Conservation (phyloP, 495 filamentous ascomycete genomes). For the Aspergillus funiculosus region DNA sequence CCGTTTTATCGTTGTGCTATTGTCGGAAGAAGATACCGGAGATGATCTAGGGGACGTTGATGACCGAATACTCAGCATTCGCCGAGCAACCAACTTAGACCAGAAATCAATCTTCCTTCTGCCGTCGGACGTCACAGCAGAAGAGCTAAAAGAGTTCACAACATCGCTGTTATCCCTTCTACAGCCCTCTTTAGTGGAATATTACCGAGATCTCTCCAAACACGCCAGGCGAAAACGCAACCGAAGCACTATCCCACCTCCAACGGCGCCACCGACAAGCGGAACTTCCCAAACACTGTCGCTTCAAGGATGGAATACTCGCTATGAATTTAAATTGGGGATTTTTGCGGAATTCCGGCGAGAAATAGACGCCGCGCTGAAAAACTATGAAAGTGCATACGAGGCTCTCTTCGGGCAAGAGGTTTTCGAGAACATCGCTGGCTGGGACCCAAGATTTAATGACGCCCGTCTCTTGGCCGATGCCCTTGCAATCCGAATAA, state of each 20-base stretch:
- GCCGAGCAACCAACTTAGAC: constrained; percentile 71
- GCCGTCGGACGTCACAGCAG: constrained; percentile 55
- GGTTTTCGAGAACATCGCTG: constrained; percentile 78
- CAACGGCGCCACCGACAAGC: constrained; percentile 74
- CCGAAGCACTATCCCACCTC: constrained; percentile 65
- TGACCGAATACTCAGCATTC: constrained; percentile 69
- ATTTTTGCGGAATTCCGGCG: constrained; percentile 85
- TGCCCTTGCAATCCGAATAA: constrained; percentile 65
- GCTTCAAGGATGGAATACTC: constrained; percentile 80
- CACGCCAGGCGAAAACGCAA: constrained; percentile 79
- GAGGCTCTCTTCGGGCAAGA: constrained; percentile 73
- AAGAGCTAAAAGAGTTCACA: constrained; percentile 59
- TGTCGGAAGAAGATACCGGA: constrained; percentile 60
- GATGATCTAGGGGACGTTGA: constrained; percentile 57
- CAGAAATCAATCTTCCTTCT: constrained; percentile 75
- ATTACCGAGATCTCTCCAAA: constrained; percentile 86
- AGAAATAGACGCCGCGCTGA: constrained; percentile 78
- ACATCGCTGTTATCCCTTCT: constrained; percentile 53
- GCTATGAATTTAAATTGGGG: constrained; percentile 89
- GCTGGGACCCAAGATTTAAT: constrained; percentile 81
- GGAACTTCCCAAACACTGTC: constrained; percentile 79
- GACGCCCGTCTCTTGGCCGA: constrained; percentile 79
- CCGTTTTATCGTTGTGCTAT: constrained; percentile 66
- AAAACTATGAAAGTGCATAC: constrained; percentile 80
- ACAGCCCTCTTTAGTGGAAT: constrained; percentile 63